Base-by-base conservation (phyloP, 1,284 basidiomycete species). In the Ustilago crameri region DNA sequence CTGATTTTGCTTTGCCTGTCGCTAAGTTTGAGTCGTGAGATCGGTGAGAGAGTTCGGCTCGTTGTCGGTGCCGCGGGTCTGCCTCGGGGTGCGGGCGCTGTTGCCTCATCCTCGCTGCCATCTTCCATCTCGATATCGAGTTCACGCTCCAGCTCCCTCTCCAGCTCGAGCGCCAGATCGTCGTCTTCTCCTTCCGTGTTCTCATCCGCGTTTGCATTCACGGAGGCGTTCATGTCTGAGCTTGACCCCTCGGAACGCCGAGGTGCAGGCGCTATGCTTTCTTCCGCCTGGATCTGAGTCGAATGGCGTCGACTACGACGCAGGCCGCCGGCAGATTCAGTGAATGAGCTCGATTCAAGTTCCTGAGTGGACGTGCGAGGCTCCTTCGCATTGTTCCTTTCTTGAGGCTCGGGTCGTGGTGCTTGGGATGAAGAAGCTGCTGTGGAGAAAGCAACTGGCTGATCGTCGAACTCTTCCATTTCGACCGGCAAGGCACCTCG, bases 71-170 rank as follows among this genome's bases (percentile, higher is more conserved):
- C 35, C n/a, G 5, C 14, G 8, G 35, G 5, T 17, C 35, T 14
- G 15, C 35, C 35, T 37, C 35, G 12, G 5, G 47, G 12, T 3
- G 38, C 9, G n/a, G 27, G 17, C 7, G 42, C 15, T 12, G 24
- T 24, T 9, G 41, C 30, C 2, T 69, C 51, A 8, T 45, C 17
- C 15, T 55, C 55, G 37, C 32, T 43, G 0, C 23, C 18, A 14
- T 50, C 53, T 18, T 58, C 57, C 53, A 61, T 51, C 8, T 66
- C 68, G 23, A 66, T 38, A 9, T 66, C 68, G 10, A 66, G 27
- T 32, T 66, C 62, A 23, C 58, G 54, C 44, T 72, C 64, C 23
- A 72, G 35, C n/a, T 72, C 69, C 3, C 59, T 51, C 37, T 72
- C 69, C 9, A 72, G 55, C 38, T 59, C 51, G 8, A 67, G 60